phyloP scores from a whole-genome alignment of 768 basidiomycete species.

The Porpolomopsis calyptriformis region DNA sequence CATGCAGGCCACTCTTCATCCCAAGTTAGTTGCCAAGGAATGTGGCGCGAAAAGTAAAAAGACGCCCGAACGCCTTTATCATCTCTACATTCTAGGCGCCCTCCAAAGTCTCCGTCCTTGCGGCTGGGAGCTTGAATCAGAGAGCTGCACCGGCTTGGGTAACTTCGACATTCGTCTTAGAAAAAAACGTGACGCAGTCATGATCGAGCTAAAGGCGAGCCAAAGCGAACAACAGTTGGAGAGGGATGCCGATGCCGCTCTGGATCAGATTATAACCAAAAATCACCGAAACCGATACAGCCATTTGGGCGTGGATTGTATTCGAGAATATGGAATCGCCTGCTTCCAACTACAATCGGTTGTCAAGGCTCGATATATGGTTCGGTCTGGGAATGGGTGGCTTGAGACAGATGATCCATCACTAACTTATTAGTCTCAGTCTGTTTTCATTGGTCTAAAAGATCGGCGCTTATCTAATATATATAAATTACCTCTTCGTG shows the following conservation, averaged over 20 bases:
- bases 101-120: conserved; percentile 1
- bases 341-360: conserved; percentile 8
- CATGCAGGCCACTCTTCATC: conserved; percentile 10
- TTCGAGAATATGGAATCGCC: conserved; percentile 12
- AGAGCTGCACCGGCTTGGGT: conserved; percentile 1
- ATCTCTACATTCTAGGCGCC: conserved; percentile 7
- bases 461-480: no score
- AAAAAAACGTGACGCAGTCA: conserved; percentile 4
- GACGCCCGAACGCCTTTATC: conserved; percentile 8
- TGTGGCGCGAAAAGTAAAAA: conserved; percentile 6
- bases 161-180: not conserved
- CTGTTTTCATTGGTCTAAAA: no score
- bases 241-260: conserved; percentile 7
- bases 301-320: conserved; percentile 6
- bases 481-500: no score
- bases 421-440: no score
- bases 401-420: conserved; percentile 9
- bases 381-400: conserved; percentile 6
- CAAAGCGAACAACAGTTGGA: conserved; percentile 7
- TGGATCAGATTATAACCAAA: conserved; percentile 8
- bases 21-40: conserved; percentile 6
- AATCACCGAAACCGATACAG: conserved; percentile 9
- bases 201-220: conserved; percentile 10
- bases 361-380: conserved; percentile 11
- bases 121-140: conserved; percentile 8